phyloP scores from a whole-genome alignment of 106 monocot species.

The Acorus calamus region DNA sequence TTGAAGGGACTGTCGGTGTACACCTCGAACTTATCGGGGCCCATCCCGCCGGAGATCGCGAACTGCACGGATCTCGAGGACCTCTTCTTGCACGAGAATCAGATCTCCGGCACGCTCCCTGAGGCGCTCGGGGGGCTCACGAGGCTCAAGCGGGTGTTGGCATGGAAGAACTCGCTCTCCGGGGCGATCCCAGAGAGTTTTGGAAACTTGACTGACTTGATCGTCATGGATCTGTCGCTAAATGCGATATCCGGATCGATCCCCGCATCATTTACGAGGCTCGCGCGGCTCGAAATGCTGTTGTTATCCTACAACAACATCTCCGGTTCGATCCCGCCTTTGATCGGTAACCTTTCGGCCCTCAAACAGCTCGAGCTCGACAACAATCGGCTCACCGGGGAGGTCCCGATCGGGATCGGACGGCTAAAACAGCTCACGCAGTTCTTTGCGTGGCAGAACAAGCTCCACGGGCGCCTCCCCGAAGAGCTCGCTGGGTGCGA shows the following conservation, averaged over 20 bases:
- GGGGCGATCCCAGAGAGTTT: slow-evolving; percentile 7
- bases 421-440: slow-evolving; percentile 7
- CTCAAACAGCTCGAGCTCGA: slow-evolving; percentile 13
- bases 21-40: slow-evolving; percentile 6
- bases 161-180: slow-evolving; percentile 9
- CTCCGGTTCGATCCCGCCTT: slow-evolving; percentile 7
- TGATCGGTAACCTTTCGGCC: slow-evolving; percentile 6
- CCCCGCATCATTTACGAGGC: slow-evolving; percentile 3
- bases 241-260: slow-evolving; percentile 9
- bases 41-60: slow-evolving; percentile 7
- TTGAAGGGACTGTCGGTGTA: slow-evolving; percentile 12
- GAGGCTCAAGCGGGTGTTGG: slow-evolving; percentile 9
- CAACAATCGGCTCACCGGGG: slow-evolving; percentile 9
- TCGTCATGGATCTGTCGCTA: slow-evolving; percentile 10
- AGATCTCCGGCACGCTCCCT: slow-evolving; percentile 6
- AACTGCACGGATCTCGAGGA: slow-evolving; percentile 18
- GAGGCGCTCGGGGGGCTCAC: slow-evolving; percentile 2
- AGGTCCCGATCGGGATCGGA: slow-evolving; percentile 7
- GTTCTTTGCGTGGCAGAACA: slow-evolving; percentile 26
- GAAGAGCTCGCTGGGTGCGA: slow-evolving; percentile 1
- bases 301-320: slow-evolving; percentile 18
- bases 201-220: slow-evolving; percentile 8
- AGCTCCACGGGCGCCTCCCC: slow-evolving; percentile 7
- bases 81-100: slow-evolving; percentile 14
- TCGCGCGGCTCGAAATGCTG: slow-evolving; percentile 3